These are phyloP conservation scores for Saccharomycodes ludwigii DNA, from an alignment of 805 yeast species.

Conservation along the genomic window DNA sequence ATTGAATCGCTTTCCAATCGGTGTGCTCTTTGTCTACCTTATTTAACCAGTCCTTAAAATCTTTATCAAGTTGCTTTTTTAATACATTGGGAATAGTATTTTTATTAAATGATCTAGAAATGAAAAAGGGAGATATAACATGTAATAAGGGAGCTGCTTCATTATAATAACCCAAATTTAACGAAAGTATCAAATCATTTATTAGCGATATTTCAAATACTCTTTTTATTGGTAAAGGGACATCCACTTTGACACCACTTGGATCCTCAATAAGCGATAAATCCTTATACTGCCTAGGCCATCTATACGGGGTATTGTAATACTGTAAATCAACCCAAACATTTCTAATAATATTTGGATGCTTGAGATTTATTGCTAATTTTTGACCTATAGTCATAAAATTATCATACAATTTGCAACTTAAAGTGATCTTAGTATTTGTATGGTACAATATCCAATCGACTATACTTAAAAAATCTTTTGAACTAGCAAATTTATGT, in stretches of 20 bases:
- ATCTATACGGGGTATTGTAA: too few species aligned
- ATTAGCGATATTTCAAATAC: constrained; percentile 31
- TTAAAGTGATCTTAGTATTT: constrained; percentile 35
- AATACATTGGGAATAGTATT: constrained; percentile 17
- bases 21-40: constrained; percentile 15
- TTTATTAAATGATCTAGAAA: constrained; percentile 26
- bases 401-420: constrained; percentile 39
- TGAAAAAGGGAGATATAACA: constrained; percentile 33
- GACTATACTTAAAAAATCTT: constrained; percentile 25
- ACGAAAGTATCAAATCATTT: constrained; percentile 33
- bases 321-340: constrained; percentile 42
- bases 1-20: constrained; percentile 13
- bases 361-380: constrained; percentile 38
- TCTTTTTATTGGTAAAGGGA: constrained; percentile 25
- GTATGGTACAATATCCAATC: constrained; percentile 29
- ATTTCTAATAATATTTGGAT: constrained; percentile 46
- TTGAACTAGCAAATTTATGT: background rate
- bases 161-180: constrained; percentile 37
- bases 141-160: constrained; percentile 27
- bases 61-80: constrained; percentile 15
- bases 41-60: constrained; percentile 17
- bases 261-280: too few species aligned
- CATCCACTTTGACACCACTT: too few species aligned
- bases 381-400: constrained; percentile 43
- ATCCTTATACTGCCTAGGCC: too few species aligned